Base-by-base conservation (phyloP, 2,329 filamentous ascomycete species). In the Fusarium zealandicum region DNA sequence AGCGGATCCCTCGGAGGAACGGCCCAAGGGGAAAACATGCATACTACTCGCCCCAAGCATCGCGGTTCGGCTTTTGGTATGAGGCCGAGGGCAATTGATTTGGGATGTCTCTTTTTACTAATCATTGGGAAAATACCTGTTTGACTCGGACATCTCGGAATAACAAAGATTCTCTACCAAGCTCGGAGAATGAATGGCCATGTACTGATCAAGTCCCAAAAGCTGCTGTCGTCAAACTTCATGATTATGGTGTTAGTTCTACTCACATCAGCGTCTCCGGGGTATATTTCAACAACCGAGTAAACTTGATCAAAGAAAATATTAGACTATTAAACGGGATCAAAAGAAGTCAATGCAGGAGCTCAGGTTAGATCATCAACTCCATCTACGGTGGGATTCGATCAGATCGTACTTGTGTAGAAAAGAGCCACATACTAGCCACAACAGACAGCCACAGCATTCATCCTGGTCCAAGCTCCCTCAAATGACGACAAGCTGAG, bases 401-500 rank as follows among this genome's bases (percentile, higher is more conserved):
- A n/a, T n/a, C n/a, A n/a, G n/a, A n/a, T 22, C 20, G 20, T 22
- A 22, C 20, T 22, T 22, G 7, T 22, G 20, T 5, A n/a, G 13
- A 5, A n/a, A 31, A 6, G 12, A 31, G 11, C 28, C 11, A 12
- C 28, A 31, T 9, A 11, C 12, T 38, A 57, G 56, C 52, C 53
- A 46, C 22, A 7, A 25, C 22, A 20, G n/a, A n/a, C 52, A 45
- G 5, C 37, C 39, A 17, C 18, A 16, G 27, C 33, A 38, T 28
- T 37, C 48, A 39, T 33, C 44, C 54, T 44, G 61, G 48, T 40
- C 57, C 51, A 64, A 64, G 61, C 62, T 64, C 56, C 57, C 36
- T 22, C 16, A 46, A 53, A 63, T 70, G 68, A 70, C 68, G 68
- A 69, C 65, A 68, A 51, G 59, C 57, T 68, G 67, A 66, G 56